A percentile compares a stretch with the other conserved stretches of the same genome.
These are phyloP conservation scores for Cladochytrium replicatum DNA, from an alignment of 192 early-diverging fungal genomes.

Conservation along the genomic window DNA sequence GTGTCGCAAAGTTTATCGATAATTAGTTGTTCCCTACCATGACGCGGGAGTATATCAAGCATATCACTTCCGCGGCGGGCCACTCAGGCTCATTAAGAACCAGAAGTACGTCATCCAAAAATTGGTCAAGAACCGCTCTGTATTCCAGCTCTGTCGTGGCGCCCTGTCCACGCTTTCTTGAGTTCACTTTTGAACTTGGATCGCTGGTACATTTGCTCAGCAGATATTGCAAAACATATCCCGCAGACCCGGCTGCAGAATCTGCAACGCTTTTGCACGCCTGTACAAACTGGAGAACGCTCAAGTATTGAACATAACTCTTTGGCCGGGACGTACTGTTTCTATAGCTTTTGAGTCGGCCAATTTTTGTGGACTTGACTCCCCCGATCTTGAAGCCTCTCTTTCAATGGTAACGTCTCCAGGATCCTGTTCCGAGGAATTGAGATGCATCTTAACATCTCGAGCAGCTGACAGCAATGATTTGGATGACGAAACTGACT, in stretches of 20 bases:
- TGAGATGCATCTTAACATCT: neutral
- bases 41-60: constrained; percentile 55
- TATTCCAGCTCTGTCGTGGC: constrained; percentile 61
- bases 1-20: neutral
- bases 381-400: neutral
- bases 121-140: constrained; percentile 52
- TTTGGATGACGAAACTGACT: no score
- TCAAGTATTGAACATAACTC: no score
- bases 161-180: no score
- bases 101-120: constrained; percentile 60
- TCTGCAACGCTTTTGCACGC: constrained; percentile 3
- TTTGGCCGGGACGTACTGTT: no score
- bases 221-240: constrained; percentile 26
- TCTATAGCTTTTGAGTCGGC: neutral
- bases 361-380: neutral
- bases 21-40: constrained; percentile 33
- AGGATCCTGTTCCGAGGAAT: neutral
- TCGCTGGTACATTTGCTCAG: constrained; percentile 30
- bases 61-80: constrained; percentile 73
- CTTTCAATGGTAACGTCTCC: no score
- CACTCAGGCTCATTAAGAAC: constrained; percentile 79
- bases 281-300: neutral
- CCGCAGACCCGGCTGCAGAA: constrained; percentile 2
- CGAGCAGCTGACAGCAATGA: no score
- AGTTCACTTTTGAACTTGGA: no score